Base-by-base conservation (phyloP, 306 rosid genomes). In the Quercus berberidifolia region DNA sequence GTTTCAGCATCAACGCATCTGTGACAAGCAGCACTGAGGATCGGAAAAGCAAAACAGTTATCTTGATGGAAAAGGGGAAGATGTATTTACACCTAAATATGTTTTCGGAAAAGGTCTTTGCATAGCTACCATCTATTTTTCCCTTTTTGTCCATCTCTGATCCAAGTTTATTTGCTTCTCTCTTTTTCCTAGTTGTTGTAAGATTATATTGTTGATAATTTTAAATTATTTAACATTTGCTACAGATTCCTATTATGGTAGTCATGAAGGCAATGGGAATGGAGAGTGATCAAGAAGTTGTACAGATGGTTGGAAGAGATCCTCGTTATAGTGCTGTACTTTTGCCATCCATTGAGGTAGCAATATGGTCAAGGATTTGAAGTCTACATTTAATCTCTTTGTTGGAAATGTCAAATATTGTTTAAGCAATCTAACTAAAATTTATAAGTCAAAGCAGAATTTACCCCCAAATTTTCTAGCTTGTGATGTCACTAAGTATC, bases 221-320 rank as follows among this genome's bases (percentile, higher is more conserved):
- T 65, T 30, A 3, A 18, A 17, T 41, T 55, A 33, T 60, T 28
- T 5, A 25, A 52, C 41, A 69, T 73, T 65, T 79, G 73, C 71
- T 77, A 28, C 77, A 93, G 98, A 90, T 90, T 80, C 95, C 97
- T 71, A 89, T 90, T 57, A 89, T 90, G 92, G 85, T 82, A 25
- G 97, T 92, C 80, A 86, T 94, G 92, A 91, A 92, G 85, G 98
- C 92, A 78, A 92, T 92, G 98, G 98, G 97, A 80, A 92, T 94
- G 97, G 89, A 88, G 81, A 83, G 90, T 75, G 92, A 89, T 83
- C 98, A 94, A 87, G 97, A 94, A 88, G 90, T 94, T 63, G 81
- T 86, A 33, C 97, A 92, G 78, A 92, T 94, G 97, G 60, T 94
- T 78, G 98, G 98, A 83, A 88, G 98, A 83, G 97, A 92, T 88